A percentile compares a stretch with the other conserved stretches of the same genome.
phyloP scores from a whole-genome alignment of 1,284 basidiomycete genomes.

The Flammula alnicola region DNA sequence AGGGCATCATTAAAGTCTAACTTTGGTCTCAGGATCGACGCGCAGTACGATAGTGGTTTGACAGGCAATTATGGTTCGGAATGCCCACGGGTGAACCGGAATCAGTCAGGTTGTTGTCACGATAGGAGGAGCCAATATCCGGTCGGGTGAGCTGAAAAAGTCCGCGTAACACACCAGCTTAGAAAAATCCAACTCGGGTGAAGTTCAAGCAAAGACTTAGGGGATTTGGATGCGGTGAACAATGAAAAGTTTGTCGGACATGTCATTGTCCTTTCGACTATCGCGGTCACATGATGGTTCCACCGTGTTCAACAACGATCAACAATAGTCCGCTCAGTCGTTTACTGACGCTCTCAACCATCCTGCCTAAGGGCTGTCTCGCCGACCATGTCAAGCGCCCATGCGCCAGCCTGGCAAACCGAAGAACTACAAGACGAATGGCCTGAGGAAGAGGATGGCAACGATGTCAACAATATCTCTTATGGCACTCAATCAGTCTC shows the following conservation, averaged over 20 bases:
- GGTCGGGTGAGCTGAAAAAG: slow-evolving; percentile 10
- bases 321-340: slow-evolving; percentile 9
- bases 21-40: slow-evolving; percentile 16
- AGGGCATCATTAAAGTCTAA: slow-evolving; percentile 12
- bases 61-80: slow-evolving; percentile 4
- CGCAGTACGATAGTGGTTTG: slow-evolving; percentile 12
- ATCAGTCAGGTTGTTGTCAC: slow-evolving; percentile 3
- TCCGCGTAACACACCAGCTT: slow-evolving; percentile 3
- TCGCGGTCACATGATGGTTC: slow-evolving; percentile 24
- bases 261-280: slow-evolving; percentile 5
- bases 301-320: slow-evolving; percentile 10
- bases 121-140: not conserved
- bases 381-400: slow-evolving; percentile 30
- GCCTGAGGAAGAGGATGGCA: slow-evolving; percentile 58
- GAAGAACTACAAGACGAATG: slow-evolving; percentile 82
- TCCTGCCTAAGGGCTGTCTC: slow-evolving; percentile 2
- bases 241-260: slow-evolving; percentile 13
- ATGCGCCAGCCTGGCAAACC: slow-evolving; percentile 73
- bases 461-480: slow-evolving; percentile 42
- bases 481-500: slow-evolving; percentile 61
- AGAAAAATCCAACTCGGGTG: not conserved
- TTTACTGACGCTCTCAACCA: slow-evolving; percentile 2
- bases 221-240: slow-evolving; percentile 10
- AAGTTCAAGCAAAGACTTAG: not conserved
- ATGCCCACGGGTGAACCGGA: slow-evolving; percentile 6